These are phyloP conservation scores for Picochlorum sp. DNA, from an alignment of 139 green algal genomes.

Conservation along the genomic window DNA sequence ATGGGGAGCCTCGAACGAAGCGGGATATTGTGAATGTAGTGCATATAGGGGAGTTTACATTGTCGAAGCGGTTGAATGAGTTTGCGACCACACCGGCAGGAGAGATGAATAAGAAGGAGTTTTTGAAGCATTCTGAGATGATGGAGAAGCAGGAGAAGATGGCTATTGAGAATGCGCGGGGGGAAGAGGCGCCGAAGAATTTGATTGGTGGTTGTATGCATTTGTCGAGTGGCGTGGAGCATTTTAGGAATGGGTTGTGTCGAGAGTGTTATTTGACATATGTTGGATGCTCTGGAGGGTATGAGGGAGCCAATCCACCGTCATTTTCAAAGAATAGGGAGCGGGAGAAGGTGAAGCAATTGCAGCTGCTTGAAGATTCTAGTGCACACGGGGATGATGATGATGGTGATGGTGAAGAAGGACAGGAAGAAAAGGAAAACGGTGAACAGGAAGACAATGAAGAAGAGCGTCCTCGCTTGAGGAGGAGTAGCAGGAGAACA, in stretches of 20 bases:
- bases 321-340: slow-evolving; percentile 34
- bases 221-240: slow-evolving; percentile 3
- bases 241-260: slow-evolving; percentile 49
- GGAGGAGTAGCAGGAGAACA: neutral
- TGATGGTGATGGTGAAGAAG: neutral
- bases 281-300: slow-evolving; percentile 41
- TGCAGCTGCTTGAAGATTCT: neutral
- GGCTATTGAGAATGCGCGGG: neutral
- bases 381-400: neutral
- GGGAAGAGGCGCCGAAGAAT: neutral
- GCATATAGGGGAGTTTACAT: slow-evolving; percentile 83
- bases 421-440: neutral
- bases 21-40: slow-evolving; percentile 69
- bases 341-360: neutral
- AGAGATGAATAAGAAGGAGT: slow-evolving; percentile 54
- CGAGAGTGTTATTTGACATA: slow-evolving; percentile 48
- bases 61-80: slow-evolving; percentile 78
- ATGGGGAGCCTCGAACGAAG: slow-evolving; percentile 73
- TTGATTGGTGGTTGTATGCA: slow-evolving; percentile 13
- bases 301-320: slow-evolving; percentile 47
- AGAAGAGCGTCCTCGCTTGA: neutral
- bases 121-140: slow-evolving; percentile 32
- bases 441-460: neutral
- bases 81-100: slow-evolving; percentile 53
- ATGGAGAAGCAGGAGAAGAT: neutral